Evolutionary conservation across 2,329 filamentous ascomycete genomes (phyloP), one percentile per base, ranked within the genome.

Genomic region (Diaporthe capsici): DNA sequence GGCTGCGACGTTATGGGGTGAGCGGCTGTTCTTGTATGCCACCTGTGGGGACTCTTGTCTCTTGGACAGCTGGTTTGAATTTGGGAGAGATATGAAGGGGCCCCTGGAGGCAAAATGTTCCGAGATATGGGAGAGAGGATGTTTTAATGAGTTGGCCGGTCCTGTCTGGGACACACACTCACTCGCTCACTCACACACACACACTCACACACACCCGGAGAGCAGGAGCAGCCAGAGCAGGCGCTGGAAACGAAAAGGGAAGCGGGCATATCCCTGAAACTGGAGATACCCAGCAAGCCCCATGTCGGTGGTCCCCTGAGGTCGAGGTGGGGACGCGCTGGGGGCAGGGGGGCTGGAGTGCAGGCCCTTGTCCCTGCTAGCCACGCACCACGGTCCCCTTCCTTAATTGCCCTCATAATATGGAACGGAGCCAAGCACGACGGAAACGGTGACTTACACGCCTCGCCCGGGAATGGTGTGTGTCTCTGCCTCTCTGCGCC

Each of bases 111-210:
- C n/a, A 44, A 28, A 72, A 71, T 65, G 25, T 37, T 51, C 73
- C 70, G 73, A 58, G 63, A 74, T 49, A 73, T 71, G 61, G 76
- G 74, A 76, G 71, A 70, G 55, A 55, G 60, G 51, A 76, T 70
- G 72, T 70, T 75, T 76, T 73, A 77, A 76, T 72, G 67, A 77
- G 76, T 73, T 73, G 76, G 76, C 76, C 68, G 73, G 75, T 63
- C 42, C 37, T 57, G 71, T 60, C 65, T 53, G 63, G 63, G 53
- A 65, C 22, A n/a, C 49, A 53, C 49, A 25, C 9, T 6, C 49
- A 12, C 47, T n/a, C 49, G 0, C 49, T 10, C 49, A 51, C 49
- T 8, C 49, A 51, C 49, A 51, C 49, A 51, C 49, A 51, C 49
- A 53, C 49, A 4, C 49, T 10, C 49, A 51, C 49, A 51, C 49